These are phyloP conservation scores for Sugiyamaella americana DNA, from an alignment of 805 yeast genomes.

Conservation along the genomic window DNA sequence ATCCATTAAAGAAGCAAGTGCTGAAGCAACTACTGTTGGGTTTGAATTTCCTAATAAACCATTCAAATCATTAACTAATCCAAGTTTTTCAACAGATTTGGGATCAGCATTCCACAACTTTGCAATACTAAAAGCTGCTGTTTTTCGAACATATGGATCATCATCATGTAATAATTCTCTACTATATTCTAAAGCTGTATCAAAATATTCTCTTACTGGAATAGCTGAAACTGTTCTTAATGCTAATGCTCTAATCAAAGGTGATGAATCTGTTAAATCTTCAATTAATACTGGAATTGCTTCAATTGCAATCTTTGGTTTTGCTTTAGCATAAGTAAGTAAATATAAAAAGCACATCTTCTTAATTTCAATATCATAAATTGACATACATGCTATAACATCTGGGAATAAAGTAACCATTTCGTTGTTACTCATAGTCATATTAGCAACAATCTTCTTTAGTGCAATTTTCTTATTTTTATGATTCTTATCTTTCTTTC, in stretches of 20 bases:
- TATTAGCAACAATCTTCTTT: constrained; percentile 73
- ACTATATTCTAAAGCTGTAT: constrained; percentile 39
- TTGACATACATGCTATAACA: constrained; percentile 43
- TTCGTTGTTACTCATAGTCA: constrained; percentile 77
- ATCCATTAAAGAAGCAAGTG: constrained; percentile 59
- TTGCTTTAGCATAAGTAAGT: constrained; percentile 51
- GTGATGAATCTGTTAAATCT: constrained; percentile 47
- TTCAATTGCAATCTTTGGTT: constrained; percentile 49
- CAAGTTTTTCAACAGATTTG: constrained; percentile 37
- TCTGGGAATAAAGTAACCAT: constrained; percentile 63
- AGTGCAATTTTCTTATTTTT: constrained; percentile 43
- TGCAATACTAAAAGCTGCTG: constrained; percentile 65
- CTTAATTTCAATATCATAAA: constrained; percentile 61
- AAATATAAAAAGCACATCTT: constrained; percentile 66
- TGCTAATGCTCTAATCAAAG: constrained; percentile 52
- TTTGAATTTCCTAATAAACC: constrained; percentile 49
- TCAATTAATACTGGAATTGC: constrained; percentile 50
- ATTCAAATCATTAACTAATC: constrained; percentile 46
- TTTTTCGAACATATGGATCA: constrained; percentile 57
- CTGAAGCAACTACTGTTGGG: constrained; percentile 61
- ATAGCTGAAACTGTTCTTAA: constrained; percentile 59
- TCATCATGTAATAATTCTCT: constrained; percentile 38
- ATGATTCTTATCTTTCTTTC: constrained; percentile 32
- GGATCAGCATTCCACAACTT: constrained; percentile 56
- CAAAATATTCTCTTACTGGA: constrained; percentile 46